Base-by-base conservation (phyloP, 2,329 filamentous ascomycete genomes). In the Gremmenia infestans region DNA sequence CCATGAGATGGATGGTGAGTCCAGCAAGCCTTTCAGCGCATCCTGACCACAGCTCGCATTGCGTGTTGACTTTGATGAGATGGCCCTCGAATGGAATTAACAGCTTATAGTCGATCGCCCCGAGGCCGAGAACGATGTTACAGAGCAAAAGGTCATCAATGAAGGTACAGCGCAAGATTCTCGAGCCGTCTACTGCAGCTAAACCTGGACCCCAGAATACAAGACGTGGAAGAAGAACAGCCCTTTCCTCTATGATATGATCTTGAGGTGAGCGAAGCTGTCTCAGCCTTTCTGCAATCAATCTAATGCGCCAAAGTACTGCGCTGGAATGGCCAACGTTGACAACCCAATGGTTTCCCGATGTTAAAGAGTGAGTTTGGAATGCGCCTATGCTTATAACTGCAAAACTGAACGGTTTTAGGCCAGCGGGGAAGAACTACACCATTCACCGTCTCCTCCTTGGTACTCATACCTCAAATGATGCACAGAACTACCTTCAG, bases 151-250 rank as follows among this genome's bases (percentile, higher is more conserved):
- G 74, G 80, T 96, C 59, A 91, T 97, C 74, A 97, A 97, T 66
- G 94, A 99, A 78, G 89, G 88, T 88, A 76, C 17, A 15, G n/a
- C 25, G 14, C 8, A 28, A 15, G 19, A 28, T 37, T 28, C 32
- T 17, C 5, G 12, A 23, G 22, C 4, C 8, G 9, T 32, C 28
- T 32, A 25, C 3, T 28, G 12, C 12, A 40, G 36, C 56, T 60
- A 45, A 57, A 43, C 35, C 28, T 23, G 43, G 22, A 14, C 43
- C 37, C 42, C 66, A 91, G 94, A 99, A 73, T 99, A 99, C 82
- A 99, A 99, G 74, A 97, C 93, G 63, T 99, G 94, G 94, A 99
- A 99, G 81, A 99, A 99, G 80, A 99, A 99, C 75, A 91, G 89
- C 63, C 92, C 94, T 3, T 97, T 97, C 70, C 87, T 99, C 66